These are phyloP conservation scores for Waitea zeae DNA, from an alignment of 1,284 basidiomycete genomes.

Conservation along the genomic window DNA sequence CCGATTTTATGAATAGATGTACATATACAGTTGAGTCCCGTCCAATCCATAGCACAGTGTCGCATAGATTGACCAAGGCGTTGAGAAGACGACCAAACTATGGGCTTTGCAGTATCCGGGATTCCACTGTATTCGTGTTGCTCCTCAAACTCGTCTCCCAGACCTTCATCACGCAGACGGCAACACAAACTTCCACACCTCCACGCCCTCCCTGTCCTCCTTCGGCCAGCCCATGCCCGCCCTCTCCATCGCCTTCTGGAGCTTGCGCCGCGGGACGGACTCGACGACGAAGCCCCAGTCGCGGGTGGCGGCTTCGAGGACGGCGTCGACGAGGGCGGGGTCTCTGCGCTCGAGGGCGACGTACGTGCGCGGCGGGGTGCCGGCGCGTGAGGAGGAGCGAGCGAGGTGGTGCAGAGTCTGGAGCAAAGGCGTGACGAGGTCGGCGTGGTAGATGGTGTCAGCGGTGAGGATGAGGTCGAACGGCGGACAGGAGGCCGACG, in stretches of 20 bases:
- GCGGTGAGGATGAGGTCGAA: slow-evolving; percentile 74
- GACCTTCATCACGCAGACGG: slow-evolving; percentile 6
- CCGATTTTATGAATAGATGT: too few relatives aligned
- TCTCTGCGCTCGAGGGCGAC: slow-evolving; percentile 70
- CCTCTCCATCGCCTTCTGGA: slow-evolving; percentile 45
- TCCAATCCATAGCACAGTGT: too few relatives aligned
- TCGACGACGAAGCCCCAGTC: slow-evolving; percentile 38
- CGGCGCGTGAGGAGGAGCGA: slow-evolving; percentile 13
- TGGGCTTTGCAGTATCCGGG: too few relatives aligned
- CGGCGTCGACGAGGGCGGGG: slow-evolving; percentile 38
- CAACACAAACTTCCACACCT: slow-evolving; percentile 66
- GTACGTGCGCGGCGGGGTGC: slow-evolving; percentile 31
- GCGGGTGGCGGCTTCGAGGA: slow-evolving; percentile 31
- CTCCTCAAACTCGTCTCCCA: too few relatives aligned
- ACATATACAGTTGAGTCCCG: too few relatives aligned
- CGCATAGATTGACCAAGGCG: too few relatives aligned
- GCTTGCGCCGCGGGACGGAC: slow-evolving; percentile 38
- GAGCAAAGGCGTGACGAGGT: slow-evolving; percentile 55
- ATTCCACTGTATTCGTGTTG: too few relatives aligned
- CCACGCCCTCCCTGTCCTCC: slow-evolving; percentile 60
- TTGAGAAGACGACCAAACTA: too few relatives aligned
- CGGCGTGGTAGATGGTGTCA: slow-evolving; percentile 65
- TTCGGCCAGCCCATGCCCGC: slow-evolving; percentile 38
- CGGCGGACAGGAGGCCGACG: slow-evolving; percentile 19
- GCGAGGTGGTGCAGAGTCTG: slow-evolving; percentile 43